Evolutionary conservation across 306 rosid species (phyloP).

Genomic region (Acacia confusa): DNA sequence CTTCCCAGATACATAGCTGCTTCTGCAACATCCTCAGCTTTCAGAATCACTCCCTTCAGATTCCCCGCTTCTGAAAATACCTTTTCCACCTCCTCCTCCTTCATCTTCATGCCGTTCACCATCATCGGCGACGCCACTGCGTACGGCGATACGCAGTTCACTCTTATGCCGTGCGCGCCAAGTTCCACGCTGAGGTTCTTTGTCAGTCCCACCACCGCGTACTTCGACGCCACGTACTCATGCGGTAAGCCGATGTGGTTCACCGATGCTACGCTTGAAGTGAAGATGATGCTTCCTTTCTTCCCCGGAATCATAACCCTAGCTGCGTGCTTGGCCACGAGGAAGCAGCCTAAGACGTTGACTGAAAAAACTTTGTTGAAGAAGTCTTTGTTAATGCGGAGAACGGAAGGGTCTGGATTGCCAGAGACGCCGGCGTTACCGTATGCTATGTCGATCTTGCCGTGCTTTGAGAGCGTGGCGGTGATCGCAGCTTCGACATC

Average conservation of each 20-base stretch:
- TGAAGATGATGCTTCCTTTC: slow-evolving; percentile 53
- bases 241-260: slow-evolving; percentile 33
- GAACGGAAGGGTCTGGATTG: slow-evolving; percentile 18
- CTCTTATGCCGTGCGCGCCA: slow-evolving; percentile 61
- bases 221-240: slow-evolving; percentile 53
- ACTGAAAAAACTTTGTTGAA: slow-evolving; percentile 50
- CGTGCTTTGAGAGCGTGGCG: slow-evolving; percentile 35
- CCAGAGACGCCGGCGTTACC: slow-evolving; percentile 57
- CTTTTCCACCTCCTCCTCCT: slow-evolving; percentile 12
- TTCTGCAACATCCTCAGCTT: slow-evolving; percentile 26
- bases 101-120: slow-evolving; percentile 16
- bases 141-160: slow-evolving; percentile 57
- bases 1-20: slow-evolving; percentile 15
- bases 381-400: slow-evolving; percentile 13
- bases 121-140: slow-evolving; percentile 52
- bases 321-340: slow-evolving; percentile 57
- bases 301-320: slow-evolving; percentile 50
- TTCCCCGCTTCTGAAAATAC: slow-evolving; percentile 4
- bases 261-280: slow-evolving; percentile 42
- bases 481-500: slow-evolving; percentile 43
- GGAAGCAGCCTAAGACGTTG: slow-evolving; percentile 52
- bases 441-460: slow-evolving; percentile 53
- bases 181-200: slow-evolving; percentile 58
- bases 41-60: slow-evolving; percentile 26
- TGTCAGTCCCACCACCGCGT: slow-evolving; percentile 59